These are phyloP conservation scores for Penicillium simplicissimum DNA, from an alignment of 495 filamentous ascomycete species.

Conservation along the genomic window DNA sequence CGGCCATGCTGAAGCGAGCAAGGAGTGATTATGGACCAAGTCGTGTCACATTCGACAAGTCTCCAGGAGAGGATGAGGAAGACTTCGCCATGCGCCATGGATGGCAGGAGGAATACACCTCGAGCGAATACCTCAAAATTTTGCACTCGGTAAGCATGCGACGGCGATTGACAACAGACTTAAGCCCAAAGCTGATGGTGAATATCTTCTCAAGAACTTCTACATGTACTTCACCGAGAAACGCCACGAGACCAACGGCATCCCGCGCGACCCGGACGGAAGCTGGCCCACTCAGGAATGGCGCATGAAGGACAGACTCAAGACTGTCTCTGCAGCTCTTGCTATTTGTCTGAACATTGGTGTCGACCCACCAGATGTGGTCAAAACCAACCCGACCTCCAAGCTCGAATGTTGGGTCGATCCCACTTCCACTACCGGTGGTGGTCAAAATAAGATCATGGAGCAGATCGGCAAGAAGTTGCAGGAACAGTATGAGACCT, in stretches of 20 bases:
- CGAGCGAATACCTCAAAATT: slow-evolving; percentile 57
- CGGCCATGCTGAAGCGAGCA: slow-evolving; percentile 61
- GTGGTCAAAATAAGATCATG: slow-evolving; percentile 76
- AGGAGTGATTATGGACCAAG: slow-evolving; percentile 68
- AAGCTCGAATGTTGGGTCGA: slow-evolving; percentile 98
- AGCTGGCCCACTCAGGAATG: slow-evolving; percentile 78
- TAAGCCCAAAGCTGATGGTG: slow-evolving; percentile 15
- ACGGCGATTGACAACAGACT: not conserved
- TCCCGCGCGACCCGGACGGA: slow-evolving; percentile 67
- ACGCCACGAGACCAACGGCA: slow-evolving; percentile 92
- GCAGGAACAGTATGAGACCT: slow-evolving; percentile 91
- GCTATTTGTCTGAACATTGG: slow-evolving; percentile 96
- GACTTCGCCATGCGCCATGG: slow-evolving; percentile 62
- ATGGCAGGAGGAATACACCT: slow-evolving; percentile 63
- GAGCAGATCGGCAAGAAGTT: slow-evolving; percentile 94
- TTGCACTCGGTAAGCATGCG: slow-evolving; percentile 54
- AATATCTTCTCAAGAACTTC: slow-evolving; percentile 52
- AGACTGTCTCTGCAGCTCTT: slow-evolving; percentile 93
- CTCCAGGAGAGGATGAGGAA: slow-evolving; percentile 44
- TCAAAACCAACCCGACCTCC: slow-evolving; percentile 89
- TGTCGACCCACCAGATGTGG: slow-evolving; percentile 93
- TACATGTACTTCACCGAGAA: slow-evolving; percentile 99
- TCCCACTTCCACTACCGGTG: slow-evolving; percentile 66
- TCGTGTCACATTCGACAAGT: slow-evolving; percentile 37
- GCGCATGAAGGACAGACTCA: slow-evolving; percentile 94